Evolutionary conservation across 805 yeast species (phyloP).

Genomic region (Sugiyamaella valdiviana): DNA sequence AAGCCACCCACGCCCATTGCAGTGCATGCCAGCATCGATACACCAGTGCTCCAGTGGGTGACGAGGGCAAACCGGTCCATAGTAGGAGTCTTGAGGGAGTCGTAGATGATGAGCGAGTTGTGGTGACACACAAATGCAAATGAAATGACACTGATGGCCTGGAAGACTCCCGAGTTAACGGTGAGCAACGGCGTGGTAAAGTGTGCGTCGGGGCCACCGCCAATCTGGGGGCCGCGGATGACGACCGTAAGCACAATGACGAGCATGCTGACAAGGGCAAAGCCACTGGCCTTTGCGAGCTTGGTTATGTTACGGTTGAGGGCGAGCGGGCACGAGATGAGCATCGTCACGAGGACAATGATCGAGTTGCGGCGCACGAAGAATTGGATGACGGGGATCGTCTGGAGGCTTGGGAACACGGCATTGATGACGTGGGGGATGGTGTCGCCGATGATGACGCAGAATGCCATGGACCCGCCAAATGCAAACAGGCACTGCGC

Average conservation of each 20-base stretch:
- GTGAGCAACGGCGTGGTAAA: constrained; percentile 39
- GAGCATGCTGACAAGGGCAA: constrained; percentile 81
- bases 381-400: constrained; percentile 36
- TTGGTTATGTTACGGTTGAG: constrained; percentile 72
- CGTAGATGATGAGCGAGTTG: constrained; percentile 83
- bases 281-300: constrained; percentile 77
- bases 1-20: constrained; percentile 77
- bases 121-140: constrained; percentile 96
- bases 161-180: constrained; percentile 62
- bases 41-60: constrained; percentile 77
- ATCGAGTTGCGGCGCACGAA: constrained; percentile 62
- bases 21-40: constrained; percentile 74
- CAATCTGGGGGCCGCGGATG: constrained; percentile 59
- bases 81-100: constrained; percentile 72
- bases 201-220: constrained; percentile 40
- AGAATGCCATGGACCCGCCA: constrained; percentile 91
- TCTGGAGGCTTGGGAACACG: constrained; percentile 43
- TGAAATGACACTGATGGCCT: constrained; percentile 89
- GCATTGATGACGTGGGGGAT: constrained; percentile 82
- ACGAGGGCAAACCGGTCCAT: constrained; percentile 65
- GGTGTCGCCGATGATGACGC: constrained; percentile 91
- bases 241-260: constrained; percentile 70
- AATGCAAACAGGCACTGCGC: constrained; percentile 87
- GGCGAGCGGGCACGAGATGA: constrained; percentile 78
- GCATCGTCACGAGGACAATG: constrained; percentile 60